Conservation (phyloP, 768 basidiomycete species). For the Steccherinum ochraceum region DNA sequence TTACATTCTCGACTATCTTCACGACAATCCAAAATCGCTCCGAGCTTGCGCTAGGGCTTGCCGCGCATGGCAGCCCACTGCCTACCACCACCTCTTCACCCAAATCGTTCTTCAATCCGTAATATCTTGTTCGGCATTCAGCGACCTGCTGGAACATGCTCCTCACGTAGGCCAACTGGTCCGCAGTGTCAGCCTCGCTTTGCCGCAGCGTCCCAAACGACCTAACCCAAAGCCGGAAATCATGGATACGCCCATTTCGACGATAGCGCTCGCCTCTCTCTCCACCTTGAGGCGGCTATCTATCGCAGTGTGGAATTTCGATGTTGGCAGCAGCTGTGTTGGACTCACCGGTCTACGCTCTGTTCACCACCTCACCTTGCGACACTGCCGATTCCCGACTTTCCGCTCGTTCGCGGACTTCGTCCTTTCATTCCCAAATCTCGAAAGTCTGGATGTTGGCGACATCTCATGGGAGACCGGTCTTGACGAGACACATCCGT, state of each 20-base stretch:
- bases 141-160: conserved; percentile 12
- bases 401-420: conserved; percentile 20
- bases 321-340: too few species aligned
- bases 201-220: not conserved
- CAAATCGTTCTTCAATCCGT: conserved; percentile 13
- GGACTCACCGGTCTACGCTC: not conserved
- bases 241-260: not conserved
- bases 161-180: conserved; percentile 17
- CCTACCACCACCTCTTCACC: conserved; percentile 23
- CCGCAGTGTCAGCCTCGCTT: conserved; percentile 12
- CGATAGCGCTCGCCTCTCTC: not conserved
- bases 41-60: conserved; percentile 19
- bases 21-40: conserved; percentile 21
- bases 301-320: not conserved
- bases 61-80: conserved; percentile 22
- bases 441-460: not conserved
- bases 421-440: conserved; percentile 16
- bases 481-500: not conserved
- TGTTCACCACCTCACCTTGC: conserved; percentile 12
- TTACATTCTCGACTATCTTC: conserved; percentile 27
- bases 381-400: conserved; percentile 20
- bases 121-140: conserved; percentile 7
- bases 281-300: not conserved
- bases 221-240: not conserved
- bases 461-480: not conserved